Evolutionary conservation across 495 filamentous ascomycete species (phyloP).

Genomic region (Cryomyces antarcticus): DNA sequence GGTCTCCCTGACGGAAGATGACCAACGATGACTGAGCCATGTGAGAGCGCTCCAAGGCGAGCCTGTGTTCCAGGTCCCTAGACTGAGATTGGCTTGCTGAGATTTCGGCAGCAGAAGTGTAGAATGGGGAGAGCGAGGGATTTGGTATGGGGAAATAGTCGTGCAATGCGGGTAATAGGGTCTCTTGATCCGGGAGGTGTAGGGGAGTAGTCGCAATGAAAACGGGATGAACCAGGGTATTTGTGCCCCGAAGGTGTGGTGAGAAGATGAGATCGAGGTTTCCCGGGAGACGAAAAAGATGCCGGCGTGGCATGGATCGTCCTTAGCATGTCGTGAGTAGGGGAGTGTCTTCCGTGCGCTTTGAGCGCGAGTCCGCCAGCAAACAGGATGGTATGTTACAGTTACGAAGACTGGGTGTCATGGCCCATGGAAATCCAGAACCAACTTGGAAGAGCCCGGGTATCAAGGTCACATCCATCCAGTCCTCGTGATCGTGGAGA

Average conservation of each 20-base stretch:
- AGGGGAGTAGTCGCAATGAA: neutral
- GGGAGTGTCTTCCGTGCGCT: too few relatives aligned
- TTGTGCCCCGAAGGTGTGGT: neutral
- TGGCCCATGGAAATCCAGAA: neutral
- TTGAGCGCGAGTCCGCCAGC: neutral
- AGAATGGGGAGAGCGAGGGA: neutral
- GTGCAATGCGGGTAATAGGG: neutral
- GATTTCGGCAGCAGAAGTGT: neutral
- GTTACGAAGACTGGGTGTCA: neutral
- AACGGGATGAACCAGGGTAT: neutral
- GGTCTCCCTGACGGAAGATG: neutral
- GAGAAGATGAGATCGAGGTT: neutral
- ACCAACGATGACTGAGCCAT: neutral
- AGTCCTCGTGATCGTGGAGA: neutral
- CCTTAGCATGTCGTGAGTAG: too few relatives aligned
- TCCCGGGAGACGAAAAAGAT: neutral
- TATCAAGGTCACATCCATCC: neutral
- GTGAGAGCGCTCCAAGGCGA: neutral
- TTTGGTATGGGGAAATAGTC: neutral
- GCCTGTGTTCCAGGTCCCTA: neutral
- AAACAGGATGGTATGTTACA: neutral
- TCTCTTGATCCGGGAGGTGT: neutral
- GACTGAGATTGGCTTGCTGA: neutral
- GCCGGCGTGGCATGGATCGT: neutral
- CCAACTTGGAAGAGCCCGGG: neutral